Base-by-base conservation (phyloP, 192 early-diverging fungal species). In the Dissophora globulifera region DNA sequence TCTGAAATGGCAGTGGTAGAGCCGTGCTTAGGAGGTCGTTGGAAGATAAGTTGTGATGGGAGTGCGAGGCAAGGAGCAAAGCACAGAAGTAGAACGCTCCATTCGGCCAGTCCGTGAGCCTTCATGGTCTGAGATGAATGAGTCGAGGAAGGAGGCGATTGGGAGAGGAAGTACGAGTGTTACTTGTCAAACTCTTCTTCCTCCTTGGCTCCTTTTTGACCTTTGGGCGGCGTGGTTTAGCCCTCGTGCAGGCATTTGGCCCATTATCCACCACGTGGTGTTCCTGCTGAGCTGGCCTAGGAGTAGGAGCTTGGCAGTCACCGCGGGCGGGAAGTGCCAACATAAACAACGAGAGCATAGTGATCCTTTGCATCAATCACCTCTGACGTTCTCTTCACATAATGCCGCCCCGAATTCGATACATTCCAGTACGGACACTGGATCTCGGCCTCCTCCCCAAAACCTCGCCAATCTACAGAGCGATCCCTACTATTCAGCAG, bases 371-470 rank as follows among this genome's bases (percentile, higher is more conserved):
- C 10, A 15, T 43, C 25, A 30, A 61, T n/a, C 35, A 32, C 42
- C 11, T 13, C 30, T 41, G 15, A n/a, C n/a, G n/a, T n/a, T n/a
- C n/a, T n/a, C 29, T 12, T 20, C 9, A 0, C 12, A 32, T 30
- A 11, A 69, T 69, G 67, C 27, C 42, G 22, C 48, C 61, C 58
- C 35, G 50, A 17, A 52, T 53, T 50, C 49, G 43, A 61, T 6
- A 33, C 19, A 15, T 48, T 4, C 13, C 58, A 16, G 20, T 56
- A 8, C 63, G 58, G 16, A 26, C 72, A 29, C 30, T 67, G 13
- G 40, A 76, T 60, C 72, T 67, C 17, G 63, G 63, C 3, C 42
- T 76, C 13, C 50, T 76, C 16, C 64, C 72, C 23, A 67, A 64
- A 50, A 49, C 63, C 1, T 67, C 72, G 20, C 72, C 72, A 23